Conservation (phyloP, 106 monocot species). For the Triglochin maritima region DNA sequence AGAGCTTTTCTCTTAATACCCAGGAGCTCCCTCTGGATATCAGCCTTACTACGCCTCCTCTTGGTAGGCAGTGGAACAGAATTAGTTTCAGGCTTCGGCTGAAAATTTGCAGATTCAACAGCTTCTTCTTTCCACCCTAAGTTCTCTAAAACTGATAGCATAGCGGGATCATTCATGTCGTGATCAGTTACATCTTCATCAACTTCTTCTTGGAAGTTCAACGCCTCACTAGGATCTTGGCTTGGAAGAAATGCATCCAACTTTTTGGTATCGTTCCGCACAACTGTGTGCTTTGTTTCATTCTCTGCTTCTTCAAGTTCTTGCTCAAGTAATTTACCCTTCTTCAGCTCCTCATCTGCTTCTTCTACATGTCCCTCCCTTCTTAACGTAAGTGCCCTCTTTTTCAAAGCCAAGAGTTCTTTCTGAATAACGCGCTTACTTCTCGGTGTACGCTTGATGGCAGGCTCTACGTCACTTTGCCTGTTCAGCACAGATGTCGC, state of each 20-base stretch:
- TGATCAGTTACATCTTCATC: conserved; percentile 66
- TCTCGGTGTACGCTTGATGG: conserved; percentile 28
- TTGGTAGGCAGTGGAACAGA: conserved; percentile 16
- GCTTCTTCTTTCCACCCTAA: conserved; percentile 75
- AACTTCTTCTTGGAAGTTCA: conserved; percentile 19
- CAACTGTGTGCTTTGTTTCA: conserved; percentile 12
- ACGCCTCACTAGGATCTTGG: conserved; percentile 10
- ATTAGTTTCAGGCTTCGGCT: conserved; percentile 3
- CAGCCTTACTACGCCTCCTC: conserved; percentile 33
- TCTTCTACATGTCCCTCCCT: conserved; percentile 73
- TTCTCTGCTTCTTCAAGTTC: conserved; percentile 76
- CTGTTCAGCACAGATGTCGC: not conserved
- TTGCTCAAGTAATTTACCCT: conserved; percentile 71
- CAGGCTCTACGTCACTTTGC: not conserved
- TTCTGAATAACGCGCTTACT: conserved; percentile 70
- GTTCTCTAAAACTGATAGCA: conserved; percentile 66
- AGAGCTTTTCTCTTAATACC: conserved; percentile 78
- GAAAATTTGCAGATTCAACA: conserved; percentile 24
- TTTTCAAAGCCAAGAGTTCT: conserved; percentile 81
- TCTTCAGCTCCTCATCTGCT: conserved; percentile 81
- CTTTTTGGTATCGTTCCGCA: conserved; percentile 8
- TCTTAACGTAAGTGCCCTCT: conserved; percentile 83
- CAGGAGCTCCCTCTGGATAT: conserved; percentile 75
- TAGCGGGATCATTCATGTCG: conserved; percentile 75
- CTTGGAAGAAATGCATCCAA: conserved; percentile 6